Percentiles rank a stretch among this genome's conserved stretches.
Conservation (phyloP, 345 rosid genomes). For the Nephelium lappaceum region DNA sequence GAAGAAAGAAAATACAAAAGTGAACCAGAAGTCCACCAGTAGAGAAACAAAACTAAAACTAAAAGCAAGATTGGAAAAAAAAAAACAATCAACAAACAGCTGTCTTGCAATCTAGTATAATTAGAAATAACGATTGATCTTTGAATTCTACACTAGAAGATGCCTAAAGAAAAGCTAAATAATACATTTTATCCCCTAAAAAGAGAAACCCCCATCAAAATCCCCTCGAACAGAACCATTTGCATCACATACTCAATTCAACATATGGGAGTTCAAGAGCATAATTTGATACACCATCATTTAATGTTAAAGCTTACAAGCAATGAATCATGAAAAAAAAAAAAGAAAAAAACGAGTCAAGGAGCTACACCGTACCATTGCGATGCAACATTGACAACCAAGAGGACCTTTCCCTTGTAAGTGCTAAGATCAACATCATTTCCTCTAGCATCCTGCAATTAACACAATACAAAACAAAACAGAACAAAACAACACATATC, state of each 20-base stretch:
- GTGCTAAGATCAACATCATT: slow-evolving; percentile 68
- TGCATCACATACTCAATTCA: neutral
- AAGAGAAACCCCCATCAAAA: neutral
- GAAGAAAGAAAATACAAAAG: too few species aligned
- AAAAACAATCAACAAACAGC: too few species aligned
- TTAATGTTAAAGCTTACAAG: neutral
- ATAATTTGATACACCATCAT: neutral
- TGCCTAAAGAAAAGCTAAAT: too few species aligned
- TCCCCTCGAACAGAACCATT: too few species aligned
- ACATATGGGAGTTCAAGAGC: neutral
- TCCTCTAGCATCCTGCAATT: slow-evolving; percentile 73
- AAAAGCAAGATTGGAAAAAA: too few species aligned
- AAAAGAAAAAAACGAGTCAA: neutral
- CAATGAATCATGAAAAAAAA: neutral
- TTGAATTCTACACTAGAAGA: too few species aligned
- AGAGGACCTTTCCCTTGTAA: slow-evolving; percentile 88
- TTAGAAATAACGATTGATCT: too few species aligned
- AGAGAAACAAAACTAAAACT: too few species aligned
- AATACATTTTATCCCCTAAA: too few species aligned
- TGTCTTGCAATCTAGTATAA: too few species aligned
- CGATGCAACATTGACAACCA: slow-evolving; percentile 96
- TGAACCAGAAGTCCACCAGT: too few species aligned
- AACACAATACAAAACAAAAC: slow-evolving; percentile 6
- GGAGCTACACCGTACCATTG: slow-evolving; percentile 56
- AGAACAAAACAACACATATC: neutral